Conservation (phyloP, 805 yeast species). For the Metahyphopichia silvanorum region DNA sequence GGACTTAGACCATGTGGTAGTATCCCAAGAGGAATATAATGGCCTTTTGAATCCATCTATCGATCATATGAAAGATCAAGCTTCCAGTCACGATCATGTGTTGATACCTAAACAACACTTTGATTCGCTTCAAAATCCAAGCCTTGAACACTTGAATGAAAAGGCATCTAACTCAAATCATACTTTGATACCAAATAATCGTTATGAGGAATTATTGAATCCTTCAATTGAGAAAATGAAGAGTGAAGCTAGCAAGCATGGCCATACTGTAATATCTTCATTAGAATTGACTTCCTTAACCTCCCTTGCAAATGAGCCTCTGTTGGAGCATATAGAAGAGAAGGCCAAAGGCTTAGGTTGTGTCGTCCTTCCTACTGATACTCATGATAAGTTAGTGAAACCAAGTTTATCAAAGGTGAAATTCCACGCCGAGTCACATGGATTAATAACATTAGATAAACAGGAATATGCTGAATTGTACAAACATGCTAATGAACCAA, state of each 20-base stretch:
- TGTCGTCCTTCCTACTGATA: conserved; percentile 6
- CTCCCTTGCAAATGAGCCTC: conserved; percentile 29
- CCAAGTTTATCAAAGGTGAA: conserved; percentile 31
- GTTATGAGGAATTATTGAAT: conserved; percentile 7
- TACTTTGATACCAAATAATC: not conserved
- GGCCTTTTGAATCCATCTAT: conserved; percentile 18
- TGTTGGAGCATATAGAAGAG: conserved; percentile 11
- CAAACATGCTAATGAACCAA: conserved; percentile 24
- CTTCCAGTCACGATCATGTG: conserved; percentile 10
- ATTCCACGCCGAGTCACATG: conserved; percentile 29
- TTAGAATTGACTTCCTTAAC: conserved; percentile 3
- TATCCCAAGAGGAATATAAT: conserved; percentile 19
- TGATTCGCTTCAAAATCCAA: conserved; percentile 8
- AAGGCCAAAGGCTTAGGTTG: conserved; percentile 8
- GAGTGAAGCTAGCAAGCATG: conserved; percentile 6
- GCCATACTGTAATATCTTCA: conserved; percentile 7
- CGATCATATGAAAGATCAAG: conserved; percentile 11
- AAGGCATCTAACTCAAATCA: conserved; percentile 12
- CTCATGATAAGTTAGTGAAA: conserved; percentile 5
- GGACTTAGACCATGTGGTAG: conserved; percentile 3
- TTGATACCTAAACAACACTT: conserved; percentile 11
- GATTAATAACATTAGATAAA: conserved; percentile 28
- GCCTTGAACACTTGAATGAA: conserved; percentile 16
- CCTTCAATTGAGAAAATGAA: conserved; percentile 21
- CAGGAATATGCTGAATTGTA: conserved; percentile 31